Base-by-base conservation (phyloP, 192 early-diverging fungal species). In the Funneliformis mosseae region DNA sequence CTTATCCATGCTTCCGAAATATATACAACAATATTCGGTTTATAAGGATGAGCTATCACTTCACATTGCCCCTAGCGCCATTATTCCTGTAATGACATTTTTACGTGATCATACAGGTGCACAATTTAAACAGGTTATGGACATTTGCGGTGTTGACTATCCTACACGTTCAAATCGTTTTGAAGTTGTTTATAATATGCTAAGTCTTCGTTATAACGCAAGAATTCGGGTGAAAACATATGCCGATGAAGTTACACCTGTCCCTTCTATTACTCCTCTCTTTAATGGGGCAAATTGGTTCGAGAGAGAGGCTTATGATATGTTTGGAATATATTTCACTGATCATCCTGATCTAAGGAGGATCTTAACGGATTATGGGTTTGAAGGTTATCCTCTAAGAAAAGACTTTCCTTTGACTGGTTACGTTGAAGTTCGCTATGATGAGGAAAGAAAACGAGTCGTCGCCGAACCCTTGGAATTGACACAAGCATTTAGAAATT, bases 341-440 rank as follows among this genome's bases (percentile, higher is more conserved):
- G 95, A 92, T 61, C 98, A 99, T 83, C 98, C 98, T 9, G 98
- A 99, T 88, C 85, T 99, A 84, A 86, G 98, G 66, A 89, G 98
- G 60, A 98, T 99, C 82, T 91, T 99, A 86, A 97, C 96, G 66
- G 97, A 98, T 86, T 99, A 99, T 82, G 98, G 98, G 33, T 99
- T 98, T 76, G 97, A 99, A 87, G 98, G 97, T 14, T 91, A 95
- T 81, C 94, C 94, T 80, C 74, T 99, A 82, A 89, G 98, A 78
- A 99, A 99, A 90, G 98, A 99, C 81, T 99, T 99, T 89, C 98
- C 98, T 66, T 88, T 99, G 60, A 97, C 95, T 46, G 97, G 98
- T n/a, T 99, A 98, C 83, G 97, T 98, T 10, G 98, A 98, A 88
- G 96, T 98, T 45, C 88, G 98, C 72, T 99, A 98, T 84, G 98